These are phyloP conservation scores for Pleurotus djamor DNA, from an alignment of 768 basidiomycete genomes.

Conservation along the genomic window DNA sequence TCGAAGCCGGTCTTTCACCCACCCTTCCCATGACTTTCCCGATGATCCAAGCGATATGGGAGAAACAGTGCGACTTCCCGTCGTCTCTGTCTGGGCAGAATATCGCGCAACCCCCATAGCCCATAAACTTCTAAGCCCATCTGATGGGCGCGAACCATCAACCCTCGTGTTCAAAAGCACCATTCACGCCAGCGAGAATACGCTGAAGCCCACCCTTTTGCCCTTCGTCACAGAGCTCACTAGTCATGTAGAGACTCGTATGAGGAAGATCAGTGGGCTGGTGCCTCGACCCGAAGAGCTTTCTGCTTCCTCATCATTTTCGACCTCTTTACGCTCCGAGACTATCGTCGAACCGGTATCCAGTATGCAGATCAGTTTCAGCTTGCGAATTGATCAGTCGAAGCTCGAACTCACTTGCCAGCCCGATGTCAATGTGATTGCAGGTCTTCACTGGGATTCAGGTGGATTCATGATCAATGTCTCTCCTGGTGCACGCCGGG, in stretches of 20 bases:
- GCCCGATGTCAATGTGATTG: conserved; percentile 91
- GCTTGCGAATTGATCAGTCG: conserved; percentile 90
- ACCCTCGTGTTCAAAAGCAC: conserved; percentile 80
- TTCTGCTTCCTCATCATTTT: not conserved
- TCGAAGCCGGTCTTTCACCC: conserved; percentile 33
- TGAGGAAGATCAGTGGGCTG: conserved; percentile 50
- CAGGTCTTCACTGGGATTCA: conserved; percentile 89
- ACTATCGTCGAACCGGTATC: conserved; percentile 28
- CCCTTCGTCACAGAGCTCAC: conserved; percentile 83
- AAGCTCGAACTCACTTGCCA: conserved; percentile 83
- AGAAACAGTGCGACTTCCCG: conserved; percentile 72
- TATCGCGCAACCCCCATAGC: conserved; percentile 60
- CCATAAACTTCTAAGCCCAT: conserved; percentile 27
- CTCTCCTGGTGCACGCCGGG: conserved; percentile 67
- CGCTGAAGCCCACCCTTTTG: conserved; percentile 75
- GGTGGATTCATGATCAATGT: conserved; percentile 86
- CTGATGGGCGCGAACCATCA: conserved; percentile 44
- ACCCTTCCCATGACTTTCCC: conserved; percentile 35
- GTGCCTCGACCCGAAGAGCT: conserved; percentile 14
- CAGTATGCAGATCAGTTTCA: conserved; percentile 76
- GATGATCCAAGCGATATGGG: conserved; percentile 53
- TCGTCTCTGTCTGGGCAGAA: conserved; percentile 80
- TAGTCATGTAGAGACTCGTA: conserved; percentile 63
- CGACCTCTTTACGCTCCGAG: conserved; percentile 6
- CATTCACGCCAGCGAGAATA: conserved; percentile 89